Base-by-base conservation (phyloP, 495 filamentous ascomycete species). In the Penicillium atrosanguineum region DNA sequence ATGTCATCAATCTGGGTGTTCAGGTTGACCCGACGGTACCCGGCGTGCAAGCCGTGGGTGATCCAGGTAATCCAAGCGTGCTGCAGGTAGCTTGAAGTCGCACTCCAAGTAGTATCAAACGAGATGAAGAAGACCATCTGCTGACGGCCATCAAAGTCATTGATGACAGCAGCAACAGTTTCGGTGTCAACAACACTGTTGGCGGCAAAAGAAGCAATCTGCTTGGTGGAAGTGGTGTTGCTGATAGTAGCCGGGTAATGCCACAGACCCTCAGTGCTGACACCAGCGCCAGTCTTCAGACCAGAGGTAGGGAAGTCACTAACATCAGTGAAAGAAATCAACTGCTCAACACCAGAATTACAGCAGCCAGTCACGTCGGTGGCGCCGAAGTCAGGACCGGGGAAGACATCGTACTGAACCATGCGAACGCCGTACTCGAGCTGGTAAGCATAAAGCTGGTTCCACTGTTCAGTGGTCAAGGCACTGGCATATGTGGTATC, bases 1-100 rank as follows among this genome's bases (percentile, higher is more conserved):
- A 86, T 81, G 62, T 86, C 83, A 59, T 86, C 83, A 23, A 86
- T 81, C 66, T 86, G 83, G n/a, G 83, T 83, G 61, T 72, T 78
- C 40, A 84, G 58, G 56, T 81, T 76, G 48, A 79, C 68, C 43
- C 82, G 75, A 43, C 83, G 79, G 51, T 79, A 77, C 25, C 79
- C 80, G 12, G 79, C 69, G 54, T 81, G 79, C 4, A 83, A 55
- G 34, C 83, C 83, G 34, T 79, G 72, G 15, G 80, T 83, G 11
- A 83, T 61, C 81, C 81, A 86, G 56, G 78, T 76, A 52, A 86
- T 83, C 78, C 79, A 84, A n/a, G 79, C 78, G 65, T 86, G 83
- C 63, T 83, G 80, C 52, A 85, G 62, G 51, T 71, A 80, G 59
- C 73, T 83, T 58, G 76, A 80, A 8, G 80, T 73, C 14, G 70